phyloP scores from a whole-genome alignment of 2,329 filamentous ascomycete species.

The Paecilomyces dactylethromorphus region DNA sequence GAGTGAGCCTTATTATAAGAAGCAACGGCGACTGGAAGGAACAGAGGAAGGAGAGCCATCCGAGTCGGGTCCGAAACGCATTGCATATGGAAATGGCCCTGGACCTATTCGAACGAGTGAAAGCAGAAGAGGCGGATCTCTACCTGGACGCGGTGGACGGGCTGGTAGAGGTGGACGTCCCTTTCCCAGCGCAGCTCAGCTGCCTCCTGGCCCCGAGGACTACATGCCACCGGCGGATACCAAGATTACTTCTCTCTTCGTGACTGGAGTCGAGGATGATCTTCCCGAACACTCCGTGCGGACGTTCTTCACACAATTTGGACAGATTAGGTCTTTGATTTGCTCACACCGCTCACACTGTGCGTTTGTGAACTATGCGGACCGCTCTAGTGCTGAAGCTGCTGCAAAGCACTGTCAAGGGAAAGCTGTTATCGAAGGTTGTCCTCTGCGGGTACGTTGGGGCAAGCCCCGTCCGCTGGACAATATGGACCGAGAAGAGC shows the following conservation, averaged over 20 bases:
- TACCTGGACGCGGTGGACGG: slow-evolving; percentile 42
- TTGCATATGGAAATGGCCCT: slow-evolving; percentile 41
- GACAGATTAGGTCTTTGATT: slow-evolving; percentile 84
- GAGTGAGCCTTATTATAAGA: slow-evolving; percentile 93
- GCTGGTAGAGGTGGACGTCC: slow-evolving; percentile 47
- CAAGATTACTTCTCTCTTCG: slow-evolving; percentile 86
- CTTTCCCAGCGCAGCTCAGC: slow-evolving; percentile 64
- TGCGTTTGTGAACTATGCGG: slow-evolving; percentile 91
- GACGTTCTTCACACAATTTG: slow-evolving; percentile 81
- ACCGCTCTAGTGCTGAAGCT: slow-evolving; percentile 73
- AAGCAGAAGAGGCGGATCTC: slow-evolving; percentile 32
- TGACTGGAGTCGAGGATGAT: slow-evolving; percentile 94
- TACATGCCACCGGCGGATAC: slow-evolving; percentile 76
- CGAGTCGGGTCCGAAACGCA: slow-evolving; percentile 36
- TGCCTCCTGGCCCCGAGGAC: slow-evolving; percentile 77
- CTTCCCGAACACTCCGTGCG: slow-evolving; percentile 87
- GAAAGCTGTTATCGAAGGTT: slow-evolving; percentile 81
- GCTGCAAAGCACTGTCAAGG: slow-evolving; percentile 82
- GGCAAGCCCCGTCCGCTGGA: slow-evolving; percentile 87
- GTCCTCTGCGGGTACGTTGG: slow-evolving; percentile 85
- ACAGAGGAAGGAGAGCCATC: slow-evolving; percentile 36
- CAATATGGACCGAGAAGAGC: slow-evolving; percentile 80
- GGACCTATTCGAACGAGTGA: slow-evolving; percentile 71
- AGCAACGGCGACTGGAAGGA: slow-evolving; percentile 68
- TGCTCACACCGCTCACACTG: slow-evolving; percentile 97